Evolutionary conservation across 768 basidiomycete genomes (phyloP).

Genomic region (Auricularia heimuer): DNA sequence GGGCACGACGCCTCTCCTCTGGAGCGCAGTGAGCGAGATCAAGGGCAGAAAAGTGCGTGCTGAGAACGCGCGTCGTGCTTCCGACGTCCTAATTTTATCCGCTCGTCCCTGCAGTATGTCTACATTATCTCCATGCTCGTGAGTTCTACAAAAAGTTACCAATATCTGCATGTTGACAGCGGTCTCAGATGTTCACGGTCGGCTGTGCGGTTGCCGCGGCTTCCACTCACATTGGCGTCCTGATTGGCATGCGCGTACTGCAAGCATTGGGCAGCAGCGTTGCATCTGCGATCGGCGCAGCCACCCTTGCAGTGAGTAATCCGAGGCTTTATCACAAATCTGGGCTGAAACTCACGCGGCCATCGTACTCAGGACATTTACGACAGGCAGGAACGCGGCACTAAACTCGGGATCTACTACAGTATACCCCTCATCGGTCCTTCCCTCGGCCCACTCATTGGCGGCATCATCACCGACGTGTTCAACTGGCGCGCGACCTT

Average conservation of each 20-base stretch:
- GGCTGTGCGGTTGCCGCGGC: conserved; percentile 50
- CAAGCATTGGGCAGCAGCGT: conserved; percentile 63
- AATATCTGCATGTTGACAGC: not conserved
- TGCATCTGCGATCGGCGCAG: conserved; percentile 62
- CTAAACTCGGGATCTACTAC: conserved; percentile 73
- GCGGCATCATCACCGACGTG: conserved; percentile 53
- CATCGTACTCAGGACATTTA: conserved; percentile 43
- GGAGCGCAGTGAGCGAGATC: conserved; percentile 65
- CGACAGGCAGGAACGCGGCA: conserved; percentile 63
- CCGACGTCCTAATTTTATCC: too few species aligned
- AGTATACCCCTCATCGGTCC: conserved; percentile 21
- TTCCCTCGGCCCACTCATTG: conserved; percentile 57
- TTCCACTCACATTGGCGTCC: conserved; percentile 39
- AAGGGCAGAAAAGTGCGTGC: conserved; percentile 56
- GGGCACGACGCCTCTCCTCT: conserved; percentile 54
- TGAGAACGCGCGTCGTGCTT: not conserved
- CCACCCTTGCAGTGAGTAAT: conserved; percentile 44
- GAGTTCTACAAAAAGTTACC: not conserved
- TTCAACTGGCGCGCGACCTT: conserved; percentile 76
- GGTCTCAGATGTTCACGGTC: conserved; percentile 33
- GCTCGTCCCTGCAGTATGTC: conserved; percentile 10
- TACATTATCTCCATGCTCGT: conserved; percentile 17
- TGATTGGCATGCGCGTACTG: conserved; percentile 59
- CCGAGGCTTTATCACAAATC: not conserved
- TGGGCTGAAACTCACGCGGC: not conserved